phyloP scores from a whole-genome alignment of 2,329 filamentous ascomycete genomes.

The Colletotrichum camelliae region DNA sequence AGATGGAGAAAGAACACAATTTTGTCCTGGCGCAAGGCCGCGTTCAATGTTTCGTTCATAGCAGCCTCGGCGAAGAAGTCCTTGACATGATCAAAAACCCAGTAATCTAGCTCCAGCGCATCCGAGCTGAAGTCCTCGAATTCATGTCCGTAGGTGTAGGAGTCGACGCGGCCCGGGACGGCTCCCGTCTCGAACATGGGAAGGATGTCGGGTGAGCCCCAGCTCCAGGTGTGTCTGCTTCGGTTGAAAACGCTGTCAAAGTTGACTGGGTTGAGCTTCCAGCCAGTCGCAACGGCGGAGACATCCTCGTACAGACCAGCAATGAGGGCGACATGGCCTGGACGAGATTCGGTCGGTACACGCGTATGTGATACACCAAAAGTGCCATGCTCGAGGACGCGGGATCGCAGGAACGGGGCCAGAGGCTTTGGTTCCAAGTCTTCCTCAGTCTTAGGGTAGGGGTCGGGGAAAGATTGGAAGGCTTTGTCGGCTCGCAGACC shows the following conservation, averaged over 20 bases:
- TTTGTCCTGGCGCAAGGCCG: conserved; percentile 79
- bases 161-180: conserved; percentile 83
- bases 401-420: conserved; percentile 89
- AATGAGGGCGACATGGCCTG: conserved; percentile 95
- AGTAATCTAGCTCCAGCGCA: conserved; percentile 81
- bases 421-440: conserved; percentile 79
- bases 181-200: conserved; percentile 98
- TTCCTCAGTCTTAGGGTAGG: conserved; percentile 70
- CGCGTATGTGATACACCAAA: conserved; percentile 98
- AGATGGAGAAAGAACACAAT: conserved; percentile 95
- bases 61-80: conserved; percentile 82
- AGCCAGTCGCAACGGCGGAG: conserved; percentile 94
- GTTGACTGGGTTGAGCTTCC: conserved; percentile 98
- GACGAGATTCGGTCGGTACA: conserved; percentile 94
- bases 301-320: conserved; percentile 98
- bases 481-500: conserved; percentile 97
- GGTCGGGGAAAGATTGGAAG: conserved; percentile 91
- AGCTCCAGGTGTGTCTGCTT: conserved; percentile 97
- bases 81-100: conserved; percentile 96
- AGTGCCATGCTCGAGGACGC: conserved; percentile 86
- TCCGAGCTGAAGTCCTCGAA: conserved; percentile 90
- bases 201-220: conserved; percentile 97
- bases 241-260: conserved; percentile 99
- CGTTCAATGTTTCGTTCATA: conserved; percentile 76
- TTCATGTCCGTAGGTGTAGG: conserved; percentile 83